Conservation (phyloP, 2,329 filamentous ascomycete genomes). For the Fusarium humuli region DNA sequence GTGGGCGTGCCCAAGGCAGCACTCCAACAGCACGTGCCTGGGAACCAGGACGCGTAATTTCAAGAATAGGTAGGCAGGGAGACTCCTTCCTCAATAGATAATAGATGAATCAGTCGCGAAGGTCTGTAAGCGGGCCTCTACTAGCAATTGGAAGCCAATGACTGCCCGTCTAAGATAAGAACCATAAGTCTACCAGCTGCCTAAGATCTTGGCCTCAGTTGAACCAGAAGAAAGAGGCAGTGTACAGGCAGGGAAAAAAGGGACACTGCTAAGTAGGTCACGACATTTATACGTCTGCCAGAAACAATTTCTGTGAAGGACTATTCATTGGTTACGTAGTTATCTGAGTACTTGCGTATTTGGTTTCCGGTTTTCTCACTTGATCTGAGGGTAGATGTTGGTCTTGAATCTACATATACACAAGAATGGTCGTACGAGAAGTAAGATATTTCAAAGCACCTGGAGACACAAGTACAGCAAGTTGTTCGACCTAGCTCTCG, state of each 20-base stretch:
- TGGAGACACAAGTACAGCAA: rapidly evolving
- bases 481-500: neutral
- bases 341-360: neutral
- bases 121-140: too few relatives aligned
- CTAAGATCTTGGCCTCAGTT: too few relatives aligned
- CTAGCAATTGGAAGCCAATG: too few relatives aligned
- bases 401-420: neutral
- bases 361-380: neutral
- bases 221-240: too few relatives aligned
- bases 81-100: too few relatives aligned
- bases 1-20: neutral
- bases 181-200: too few relatives aligned
- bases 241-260: too few relatives aligned
- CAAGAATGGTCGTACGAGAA: neutral
- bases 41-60: neutral
- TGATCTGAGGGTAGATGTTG: neutral
- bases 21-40: neutral
- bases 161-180: too few relatives aligned
- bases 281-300: too few relatives aligned
- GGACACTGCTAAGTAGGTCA: too few relatives aligned
- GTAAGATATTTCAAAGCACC: neutral
- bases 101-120: too few relatives aligned
- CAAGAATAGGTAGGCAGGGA: neutral
- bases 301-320: rapidly evolving
- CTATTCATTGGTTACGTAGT: neutral